These are phyloP conservation scores for Priceomyces castillae DNA, from an alignment of 805 yeast genomes.

Conservation along the genomic window DNA sequence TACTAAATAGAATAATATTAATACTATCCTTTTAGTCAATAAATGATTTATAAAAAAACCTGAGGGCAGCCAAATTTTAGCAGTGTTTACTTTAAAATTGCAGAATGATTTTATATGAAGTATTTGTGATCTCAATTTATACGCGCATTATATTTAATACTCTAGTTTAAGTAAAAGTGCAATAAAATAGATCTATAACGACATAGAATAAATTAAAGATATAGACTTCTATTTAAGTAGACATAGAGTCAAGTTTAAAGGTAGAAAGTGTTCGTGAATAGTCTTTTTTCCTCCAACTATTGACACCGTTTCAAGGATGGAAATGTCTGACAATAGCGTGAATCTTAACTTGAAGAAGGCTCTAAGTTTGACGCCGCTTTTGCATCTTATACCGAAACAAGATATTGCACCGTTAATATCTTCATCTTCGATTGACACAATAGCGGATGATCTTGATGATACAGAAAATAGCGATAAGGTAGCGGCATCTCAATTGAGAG, in stretches of 20 bases:
- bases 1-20: no score
- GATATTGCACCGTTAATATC: slow-evolving; percentile 17
- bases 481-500: slow-evolving; percentile 8
- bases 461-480: slow-evolving; percentile 4
- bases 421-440: slow-evolving; percentile 10
- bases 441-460: slow-evolving; percentile 6
- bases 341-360: slow-evolving; percentile 23
- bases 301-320: neutral
- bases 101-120: neutral
- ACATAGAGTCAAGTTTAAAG: no score
- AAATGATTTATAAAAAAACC: no score
- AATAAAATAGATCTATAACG: neutral
- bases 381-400: slow-evolving; percentile 30
- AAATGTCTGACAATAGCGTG: slow-evolving; percentile 5
- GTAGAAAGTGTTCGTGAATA: no score
- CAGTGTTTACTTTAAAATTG: neutral
- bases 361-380: slow-evolving; percentile 24
- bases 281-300: no score
- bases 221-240: no score
- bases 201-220: neutral
- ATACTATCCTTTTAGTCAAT: no score
- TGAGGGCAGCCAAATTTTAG: neutral
- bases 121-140: neutral
- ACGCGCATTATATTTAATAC: neutral
- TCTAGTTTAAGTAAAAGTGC: no score